Base-by-base conservation (phyloP, 139 green algal species). In the Picocystis salinarum region DNA sequence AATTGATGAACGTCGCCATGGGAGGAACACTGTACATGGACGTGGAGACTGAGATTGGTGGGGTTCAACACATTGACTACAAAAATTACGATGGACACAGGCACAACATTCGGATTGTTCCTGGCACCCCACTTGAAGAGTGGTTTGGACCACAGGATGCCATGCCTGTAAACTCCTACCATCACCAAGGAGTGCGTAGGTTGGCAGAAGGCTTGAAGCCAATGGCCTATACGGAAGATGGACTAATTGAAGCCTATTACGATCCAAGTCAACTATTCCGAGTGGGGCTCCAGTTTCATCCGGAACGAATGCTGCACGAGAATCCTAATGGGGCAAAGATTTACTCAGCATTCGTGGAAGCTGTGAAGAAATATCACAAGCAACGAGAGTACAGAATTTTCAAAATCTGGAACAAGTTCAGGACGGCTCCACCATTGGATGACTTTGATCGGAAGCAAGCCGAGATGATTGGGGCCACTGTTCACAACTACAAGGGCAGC, bases 1-100 rank as follows among this genome's bases (percentile, higher is more conserved):
- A 61, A n/a, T 28, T 61, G 15, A 34, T 61, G 1, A 61, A 61
- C 28, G 53, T 61, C 6, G 53, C 53, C 5, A 64, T 34, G 11
- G 53, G 53, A 2, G 53, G 53, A 1, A 47, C 20, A 2, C 52
- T 61, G 3, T 61, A 61, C 37, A 29, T 40, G 48, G 50, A 58
- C 24, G 50, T 58, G 45, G 50, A 58, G 50, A 59, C 13, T 2
- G 50, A n/a, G n/a, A n/a, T n/a, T n/a, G n/a, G n/a, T n/a, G n/a
- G n/a, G n/a, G n/a, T n/a, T n/a, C n/a, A n/a, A 34, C 53, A 61
- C 39, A 61, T 61, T 4, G 34, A 61, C 53, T 61, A 61, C 37
- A 6, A 29, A 10, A 54, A 61, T 36, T 61, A 61, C 34, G 52
- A 41, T 55, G 53, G 53, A 6, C 53, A 61, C 25, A 18, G 53